Base-by-base conservation (phyloP, 1,284 basidiomycete genomes). In the Rhodofomes roseus region DNA sequence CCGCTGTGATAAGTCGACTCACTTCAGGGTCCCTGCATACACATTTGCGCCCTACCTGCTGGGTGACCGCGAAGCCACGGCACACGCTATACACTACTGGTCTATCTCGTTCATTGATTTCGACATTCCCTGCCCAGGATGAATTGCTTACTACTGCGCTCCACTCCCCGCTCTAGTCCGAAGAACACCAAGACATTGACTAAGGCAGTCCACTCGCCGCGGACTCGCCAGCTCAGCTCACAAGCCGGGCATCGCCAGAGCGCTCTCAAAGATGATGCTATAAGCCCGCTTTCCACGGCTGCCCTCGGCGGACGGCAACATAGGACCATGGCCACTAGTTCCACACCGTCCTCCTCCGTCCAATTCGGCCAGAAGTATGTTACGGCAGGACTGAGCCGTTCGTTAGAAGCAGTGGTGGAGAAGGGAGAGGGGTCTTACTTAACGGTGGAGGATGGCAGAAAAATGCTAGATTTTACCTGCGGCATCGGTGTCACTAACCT, bases 401-500 rank as follows among this genome's bases (percentile, higher is more conserved):
- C 87, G 53, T 84, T 86, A 0, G 82, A 93, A 61, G 87, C 86
- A 9, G 80, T 96, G 58, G 87, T 96, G 75, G 78, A 80, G 57
- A 89, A 86, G 67, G 94, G 89, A 41, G 79, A 87, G 67, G 94
- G 93, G 12, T 86, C 90, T 1, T 91, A 88, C 69, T 85, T 93
- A 59, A 78, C 77, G 37, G 83, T 89, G 60, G 79, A 86, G 46
- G 87, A 93, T 64, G 93, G 92, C 5, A 80, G 83, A 59, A 80
- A 77, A 66, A 70, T 91, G 69, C 80, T 96, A 54, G 93, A 95
- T 74, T 95, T 95, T 68, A 95, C 91, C 4, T 85, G 83, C 68
- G 94, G 94, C 25, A 96, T 95, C 67, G 92, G 89, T 40, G 89
- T 95, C 1, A 92, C 90, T 0, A 86, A 83, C 69, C 78, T 94